These are phyloP conservation scores for Simplicillium aogashimaense DNA, from an alignment of 2,329 filamentous ascomycete genomes.

Conservation along the genomic window DNA sequence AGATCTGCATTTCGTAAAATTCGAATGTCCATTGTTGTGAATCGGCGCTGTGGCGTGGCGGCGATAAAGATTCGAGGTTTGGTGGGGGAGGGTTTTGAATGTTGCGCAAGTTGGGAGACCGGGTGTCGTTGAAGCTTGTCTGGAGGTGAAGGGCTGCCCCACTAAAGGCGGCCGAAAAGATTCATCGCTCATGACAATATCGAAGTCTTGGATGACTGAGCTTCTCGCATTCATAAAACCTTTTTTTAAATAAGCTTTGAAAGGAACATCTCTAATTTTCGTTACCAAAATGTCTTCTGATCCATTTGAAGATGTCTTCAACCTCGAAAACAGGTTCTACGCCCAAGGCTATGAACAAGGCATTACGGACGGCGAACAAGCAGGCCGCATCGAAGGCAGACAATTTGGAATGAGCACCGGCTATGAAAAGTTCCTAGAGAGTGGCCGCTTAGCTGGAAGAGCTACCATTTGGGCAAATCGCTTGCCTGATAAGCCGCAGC, in stretches of 20 bases:
- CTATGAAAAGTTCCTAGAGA: constrained; percentile 81
- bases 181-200: constrained; percentile 12
- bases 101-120: too few relatives aligned
- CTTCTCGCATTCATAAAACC: too few relatives aligned
- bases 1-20: constrained; percentile 75
- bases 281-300: constrained; percentile 21
- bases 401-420: constrained; percentile 86
- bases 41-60: not conserved
- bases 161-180: not conserved
- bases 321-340: constrained; percentile 64
- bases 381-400: constrained; percentile 79
- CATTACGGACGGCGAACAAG: constrained; percentile 60
- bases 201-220: too few relatives aligned
- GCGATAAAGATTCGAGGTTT: not conserved
- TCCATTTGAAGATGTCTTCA: constrained; percentile 46
- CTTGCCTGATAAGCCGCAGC: constrained; percentile 26
- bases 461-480: constrained; percentile 78
- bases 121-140: too few relatives aligned
- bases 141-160: constrained; percentile 5
- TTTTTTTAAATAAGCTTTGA: too few relatives aligned
- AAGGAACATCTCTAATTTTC: too few relatives aligned
- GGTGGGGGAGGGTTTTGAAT: too few relatives aligned
- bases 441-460: constrained; percentile 69
- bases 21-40: constrained; percentile 71
- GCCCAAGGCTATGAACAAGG: constrained; percentile 71